Base-by-base conservation (phyloP, 129 eudicot species). In the Artemisia tridentata region DNA sequence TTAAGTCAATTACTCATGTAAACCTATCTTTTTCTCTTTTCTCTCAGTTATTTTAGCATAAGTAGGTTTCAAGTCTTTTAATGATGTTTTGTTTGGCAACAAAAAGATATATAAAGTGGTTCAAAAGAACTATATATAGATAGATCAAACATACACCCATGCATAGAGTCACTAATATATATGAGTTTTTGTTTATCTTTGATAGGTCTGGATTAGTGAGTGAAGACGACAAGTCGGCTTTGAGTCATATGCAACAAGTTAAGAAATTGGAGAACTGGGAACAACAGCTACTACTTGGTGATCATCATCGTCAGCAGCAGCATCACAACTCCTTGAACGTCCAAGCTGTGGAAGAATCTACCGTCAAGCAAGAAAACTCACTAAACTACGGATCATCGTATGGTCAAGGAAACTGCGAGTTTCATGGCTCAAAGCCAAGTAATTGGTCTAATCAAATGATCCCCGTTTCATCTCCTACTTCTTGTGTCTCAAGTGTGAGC, bases 241-340 rank as follows among this genome's bases (percentile, higher is more conserved):
- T 83, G 71, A 69, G 71, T 64, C 74, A 76, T 74, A 75, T 78
- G 74, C 80, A 81, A 67, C 72, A 65, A 43, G 72, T 67, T 68
- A 82, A 77, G 82, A 88, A 86, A 74, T 43, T 86, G 81, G 96
- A 86, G 82, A 84, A 78, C 49, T 84, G 89, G 92, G 95, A 87
- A 72, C 77, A 86, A 57, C 88, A 74, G 31, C 73, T 82, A n/a
- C 46, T 84, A 53, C 79, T 54, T 45, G 61, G 47, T 69, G 72
- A 77, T 60, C 56, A 68, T 13, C 79, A 64, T 54, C 67, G 47
- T 62, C 76, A 77, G 34, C 56, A 68, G 8, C 58, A 55, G 4
- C 63, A 73, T 2, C 72, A 54, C 34, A 79, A 77, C 72, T 61
- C 72, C 16, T 41, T 68, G 15, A 78, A 34, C 15, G 74, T 60